phyloP scores from a whole-genome alignment of 2,329 filamentous ascomycete species.

The Xenosphaeropsis pyriputrescens region DNA sequence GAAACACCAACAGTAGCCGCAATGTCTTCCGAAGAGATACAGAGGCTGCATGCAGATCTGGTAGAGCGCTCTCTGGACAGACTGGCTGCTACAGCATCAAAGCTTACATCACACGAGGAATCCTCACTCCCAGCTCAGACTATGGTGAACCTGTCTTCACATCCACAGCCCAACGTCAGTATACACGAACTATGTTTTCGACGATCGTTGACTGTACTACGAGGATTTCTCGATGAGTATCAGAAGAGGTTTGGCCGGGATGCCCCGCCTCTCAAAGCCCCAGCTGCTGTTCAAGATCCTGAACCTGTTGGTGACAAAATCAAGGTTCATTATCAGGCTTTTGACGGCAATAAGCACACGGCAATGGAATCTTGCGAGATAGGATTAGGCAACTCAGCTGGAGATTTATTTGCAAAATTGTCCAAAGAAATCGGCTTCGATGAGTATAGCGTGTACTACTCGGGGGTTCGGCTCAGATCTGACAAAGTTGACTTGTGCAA shows the following conservation, averaged over 20 bases:
- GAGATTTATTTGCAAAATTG: conserved; percentile 53
- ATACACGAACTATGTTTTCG: conserved; percentile 49
- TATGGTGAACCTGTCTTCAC: too few relatives aligned
- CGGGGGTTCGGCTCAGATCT: conserved; percentile 50
- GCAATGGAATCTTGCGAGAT: conserved; percentile 49
- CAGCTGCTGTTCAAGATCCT: too few relatives aligned
- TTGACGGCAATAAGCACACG: conserved; percentile 44
- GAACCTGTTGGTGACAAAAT: conserved; percentile 33
- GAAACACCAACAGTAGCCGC: conserved; percentile 34
- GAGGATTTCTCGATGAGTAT: conserved; percentile 50
- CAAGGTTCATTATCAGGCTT: conserved; percentile 60
- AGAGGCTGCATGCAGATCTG: conserved; percentile 50
- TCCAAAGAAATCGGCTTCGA: conserved; percentile 58
- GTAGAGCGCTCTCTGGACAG: conserved; percentile 62
- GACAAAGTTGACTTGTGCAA: conserved; percentile 40
- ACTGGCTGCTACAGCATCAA: conserved; percentile 46
- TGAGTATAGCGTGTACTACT: conserved; percentile 59
- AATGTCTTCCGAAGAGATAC: conserved; percentile 33
- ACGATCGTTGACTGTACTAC: conserved; percentile 53
- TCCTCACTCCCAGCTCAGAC: too few relatives aligned
- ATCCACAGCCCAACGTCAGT: conserved; percentile 18
- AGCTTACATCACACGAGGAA: conserved; percentile 22
- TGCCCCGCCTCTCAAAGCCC: too few relatives aligned
- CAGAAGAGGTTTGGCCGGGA: conserved; percentile 36
- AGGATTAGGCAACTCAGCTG: conserved; percentile 55